Percentiles rank a stretch among this genome's conserved stretches.
Conservation (phyloP, 2,329 filamentous ascomycete species). For the Ophiognomonia clavigignenti-juglandacearum region DNA sequence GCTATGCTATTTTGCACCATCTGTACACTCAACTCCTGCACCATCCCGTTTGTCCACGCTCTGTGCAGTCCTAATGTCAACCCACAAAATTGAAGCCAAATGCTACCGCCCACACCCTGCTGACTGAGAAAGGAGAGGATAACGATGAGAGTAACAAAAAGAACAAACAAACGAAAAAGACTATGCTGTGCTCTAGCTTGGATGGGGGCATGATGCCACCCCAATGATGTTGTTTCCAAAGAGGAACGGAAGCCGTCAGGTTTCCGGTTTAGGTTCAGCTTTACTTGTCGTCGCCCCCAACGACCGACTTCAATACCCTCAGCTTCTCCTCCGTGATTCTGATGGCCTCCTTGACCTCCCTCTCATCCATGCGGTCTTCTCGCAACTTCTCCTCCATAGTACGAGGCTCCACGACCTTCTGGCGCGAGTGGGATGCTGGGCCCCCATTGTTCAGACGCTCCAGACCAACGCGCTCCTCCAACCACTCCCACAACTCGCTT, state of each 20-base stretch:
- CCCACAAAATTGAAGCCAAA: no score
- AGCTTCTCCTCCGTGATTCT: conserved; percentile 82
- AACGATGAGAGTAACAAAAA: neutral
- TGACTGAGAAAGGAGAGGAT: conserved; percentile 2
- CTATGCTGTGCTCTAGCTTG: conserved; percentile 1
- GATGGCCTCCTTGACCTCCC: conserved; percentile 76
- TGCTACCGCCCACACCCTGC: neutral
- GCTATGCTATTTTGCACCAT: no score
- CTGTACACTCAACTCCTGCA: no score
- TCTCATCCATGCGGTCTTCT: conserved; percentile 61
- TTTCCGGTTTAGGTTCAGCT: conserved; percentile 5
- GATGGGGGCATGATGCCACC: no score
- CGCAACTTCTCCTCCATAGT: conserved; percentile 56
- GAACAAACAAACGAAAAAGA: neutral
- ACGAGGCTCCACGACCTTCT: conserved; percentile 47
- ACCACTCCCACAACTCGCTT: conserved; percentile 86
- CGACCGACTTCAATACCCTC: conserved; percentile 67
- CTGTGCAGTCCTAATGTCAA: no score
- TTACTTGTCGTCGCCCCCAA: conserved; percentile 53
- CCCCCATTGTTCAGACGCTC: conserved; percentile 50
- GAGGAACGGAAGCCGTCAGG: conserved; percentile 5
- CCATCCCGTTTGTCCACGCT: no score
- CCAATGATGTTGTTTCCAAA: no score
- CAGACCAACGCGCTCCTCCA: conserved; percentile 79
- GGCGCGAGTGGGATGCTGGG: conserved; percentile 34